Base-by-base conservation (phyloP, 2,329 filamentous ascomycete genomes). In the Myriosclerotinia duriaeana region DNA sequence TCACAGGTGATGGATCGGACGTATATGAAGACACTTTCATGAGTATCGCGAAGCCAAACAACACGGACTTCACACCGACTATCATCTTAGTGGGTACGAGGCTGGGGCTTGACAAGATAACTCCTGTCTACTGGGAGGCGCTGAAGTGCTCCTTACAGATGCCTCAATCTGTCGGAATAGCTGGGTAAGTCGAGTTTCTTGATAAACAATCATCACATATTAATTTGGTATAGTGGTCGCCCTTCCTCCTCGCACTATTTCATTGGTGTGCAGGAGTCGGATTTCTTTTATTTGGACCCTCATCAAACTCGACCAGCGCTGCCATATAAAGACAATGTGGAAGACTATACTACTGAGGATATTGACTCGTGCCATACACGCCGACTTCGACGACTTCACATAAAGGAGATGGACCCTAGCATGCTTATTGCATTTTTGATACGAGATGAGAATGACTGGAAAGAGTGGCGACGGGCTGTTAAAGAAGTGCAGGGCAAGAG, bases 351-450 rank as follows among this genome's bases (percentile, higher is more conserved):
- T 0, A 74, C 81, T 9, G 89, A 91, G 72, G 93, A 98, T 67
- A 77, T 97, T 20, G 85, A 89, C 65, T 90, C 90, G 0, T 97
- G 92, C 74, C 94, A 99, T 76, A 98, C 93, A 0, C 86, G 91
- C 61, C 88, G 94, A 58, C 80, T 99, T 22, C 87, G 94, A 48
- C 86, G 90, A 66, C 83, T 99, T 40, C 89, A 95, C 72, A 84
- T 99, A 59, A 87, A 88, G 67, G 93, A 98, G 75, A 95, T 99
- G 91, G 95, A 99, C 74, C 95, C 95, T 0, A 97, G 93, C 75
- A 99, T 99, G 95, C 80, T 99, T 53, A 91, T 99, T 71, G 94
- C 92, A 5, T 98, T 98, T 74, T 80, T 99, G 46, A 93, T 99
- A 69, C 85, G 84, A 52, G 87, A 91, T 67, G 88, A 94, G 72